Evolutionary conservation across 176 grass and related monocot genomes (phyloP), one percentile per base, ranked within the genome.

Genomic region (Raddia distichophylla): DNA sequence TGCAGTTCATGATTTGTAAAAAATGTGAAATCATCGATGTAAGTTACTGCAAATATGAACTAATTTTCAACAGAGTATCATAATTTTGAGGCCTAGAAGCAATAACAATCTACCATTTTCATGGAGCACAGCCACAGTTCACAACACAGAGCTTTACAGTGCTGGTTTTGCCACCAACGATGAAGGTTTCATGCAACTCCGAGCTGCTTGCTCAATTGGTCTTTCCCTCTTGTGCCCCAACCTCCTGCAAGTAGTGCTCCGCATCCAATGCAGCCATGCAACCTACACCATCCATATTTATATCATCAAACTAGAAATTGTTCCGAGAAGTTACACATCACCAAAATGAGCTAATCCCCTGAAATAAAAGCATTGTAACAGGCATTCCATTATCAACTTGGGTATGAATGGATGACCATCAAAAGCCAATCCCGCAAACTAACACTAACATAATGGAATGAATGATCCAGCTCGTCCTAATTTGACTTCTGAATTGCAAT

Each of bases 181-280:
- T 16, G 63, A 37, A 52, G n/a, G 74, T 66, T 50, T 51, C 17
- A 9, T 40, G 16, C 22, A 14, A 19, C 37, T 68, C 22, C 10
- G 8, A 50, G n/a, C 74, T 60, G 47, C 44, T 81, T 69, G 56
- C 19, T 94, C 92, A 91, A 91, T 87, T 78, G 5, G 81, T 76
- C 84, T 94, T 91, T 44, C 80, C 91, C 51, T 93, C 85, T 79
- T 90, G 90, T 80, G 87, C 74, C 72, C 89, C 97, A 79, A 96
- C 56, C 80, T 92, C 89, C 72, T 93, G 97, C 60, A 99, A 87
- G 68, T 96, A 96, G 83, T 99, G 97, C 57, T 96, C 97, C 27
- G 97, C 97, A 87, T 99, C 97, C 83, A 96, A 76, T 52, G 93
- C 93, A 20, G 97, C 97, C 97, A 93, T 99, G 85, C 97, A 99